Evolutionary conservation across 441 rosid species (phyloP), one percentile per base, ranked within the genome.

Genomic region (Euphorbia celastroides): DNA sequence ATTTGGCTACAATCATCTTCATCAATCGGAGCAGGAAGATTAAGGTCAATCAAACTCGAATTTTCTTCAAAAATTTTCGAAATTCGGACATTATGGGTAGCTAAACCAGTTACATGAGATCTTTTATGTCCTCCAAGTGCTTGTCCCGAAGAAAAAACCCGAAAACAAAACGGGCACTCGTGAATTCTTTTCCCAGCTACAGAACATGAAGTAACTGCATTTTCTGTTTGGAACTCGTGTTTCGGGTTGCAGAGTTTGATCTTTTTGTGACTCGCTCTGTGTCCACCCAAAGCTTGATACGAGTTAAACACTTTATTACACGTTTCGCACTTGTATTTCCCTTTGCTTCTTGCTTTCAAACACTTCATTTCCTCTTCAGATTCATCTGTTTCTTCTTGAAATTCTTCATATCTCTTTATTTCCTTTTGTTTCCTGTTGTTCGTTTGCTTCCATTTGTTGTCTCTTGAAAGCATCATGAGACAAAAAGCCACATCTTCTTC

Each of bases 111-210:
- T 19, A 87, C 83, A 69, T 93, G 99, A 61, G 99, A 84, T 80
- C 99, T 81, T 70, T 93, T 93, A 69, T 93, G 99, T 32, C 99
- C 99, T 28, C 99, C 99, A 14, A 93, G 84, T 1, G 99, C 99
- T 84, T 93, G 99, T 46, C 97, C 99, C 0, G 99, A 91, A 4
- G 89, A 74, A 60, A 93, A 93, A 16, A 88, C 90, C 72, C 96
- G 80, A 2, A 79, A 72, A 80, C 99, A 93, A 58, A 81, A 86
- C 2, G 96, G 92, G 64, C 99, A 93, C 78, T 88, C 79, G 48
- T 93, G 95, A 63, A 81, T 70, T 83, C 83, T 89, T 75, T 82
- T 82, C 36, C 66, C 82, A 26, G 57, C 31, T 36, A 51, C 60
- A 22, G 59, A 61, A 30, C 50, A 23, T 7, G 78, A 70, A 70